Base-by-base conservation (phyloP, 176 grass and related monocot species). In the Guadua angustifolia region DNA sequence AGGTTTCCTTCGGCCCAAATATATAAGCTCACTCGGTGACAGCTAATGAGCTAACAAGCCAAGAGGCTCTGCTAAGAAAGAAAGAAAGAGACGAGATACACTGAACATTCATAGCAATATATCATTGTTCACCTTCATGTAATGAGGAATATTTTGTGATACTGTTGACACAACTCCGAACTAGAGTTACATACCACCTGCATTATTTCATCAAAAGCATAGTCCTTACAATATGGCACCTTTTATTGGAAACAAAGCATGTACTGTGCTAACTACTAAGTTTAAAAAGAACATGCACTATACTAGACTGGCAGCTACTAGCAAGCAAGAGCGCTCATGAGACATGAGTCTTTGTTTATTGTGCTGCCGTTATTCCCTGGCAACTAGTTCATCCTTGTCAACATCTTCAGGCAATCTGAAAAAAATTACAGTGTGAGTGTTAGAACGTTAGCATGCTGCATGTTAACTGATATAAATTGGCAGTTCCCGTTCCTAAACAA, bases 391-490 rank as follows among this genome's bases (percentile, higher is more conserved):
- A 65, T 64, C 29, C 13, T 51, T 75, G 55, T 19, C 66, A 50
- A 14, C 44, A 66, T 29, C 45, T 75, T 75, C 40, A 75, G 17
- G 82, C 82, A 75, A 66, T 55, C 82, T 84, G 82, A 42, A 66
- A 66, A n/a, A 82, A 39, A 11, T 43, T 18, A 18, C 9, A 65
- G 19, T 4, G 29, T 17, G 81, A 63, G 33, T 66, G 59, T 57
- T 21, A 52, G 42, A 7, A 7, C 8, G 17, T 21, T 57, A 22
- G 4, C 8, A 29, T 3, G 7, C 17, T 52, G 35, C 35, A 4
- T 36, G 14, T 57, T 22, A 59, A 40, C 6, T 15, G 43, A 50
- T 2, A 63, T 21, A 13, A 52, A 74, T 68, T 14, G 26, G 32
- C 15, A 84, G 69, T 71, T n/a, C 49, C 46, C 53, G 40, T 8